Evolutionary conservation across 2,329 filamentous ascomycete genomes (phyloP).

Genomic region (Emergomyces africanus): DNA sequence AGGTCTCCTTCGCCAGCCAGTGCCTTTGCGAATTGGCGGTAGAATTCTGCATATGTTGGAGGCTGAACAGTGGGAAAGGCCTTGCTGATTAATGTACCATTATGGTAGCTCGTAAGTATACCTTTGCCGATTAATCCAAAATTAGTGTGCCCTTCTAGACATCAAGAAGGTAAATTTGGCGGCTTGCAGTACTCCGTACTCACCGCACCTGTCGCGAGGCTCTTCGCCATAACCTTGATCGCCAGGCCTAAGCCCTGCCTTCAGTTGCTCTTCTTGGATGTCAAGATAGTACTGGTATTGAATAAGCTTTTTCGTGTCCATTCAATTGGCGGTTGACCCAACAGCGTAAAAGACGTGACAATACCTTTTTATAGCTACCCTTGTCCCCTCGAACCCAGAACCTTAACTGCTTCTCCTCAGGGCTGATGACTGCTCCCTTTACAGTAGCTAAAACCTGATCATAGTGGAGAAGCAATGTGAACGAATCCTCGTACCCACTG

Average conservation of each 20-base stretch:
- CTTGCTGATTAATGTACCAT: conserved; percentile 39
- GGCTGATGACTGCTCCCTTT: conserved; percentile 56
- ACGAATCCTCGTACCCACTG: conserved; percentile 35
- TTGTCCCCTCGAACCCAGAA: conserved; percentile 67
- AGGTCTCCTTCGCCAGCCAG: conserved; percentile 40
- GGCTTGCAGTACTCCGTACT: neutral
- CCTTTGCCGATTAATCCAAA: conserved; percentile 12
- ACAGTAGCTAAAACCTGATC: conserved; percentile 50
- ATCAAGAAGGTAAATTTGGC: neutral
- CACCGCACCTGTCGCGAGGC: conserved; percentile 44
- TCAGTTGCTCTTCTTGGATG: conserved; percentile 62
- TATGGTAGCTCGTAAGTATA: conserved; percentile 42
- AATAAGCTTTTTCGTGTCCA: neutral
- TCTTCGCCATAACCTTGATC: conserved; percentile 56
- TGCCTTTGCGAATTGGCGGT: conserved; percentile 42
- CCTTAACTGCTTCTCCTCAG: conserved; percentile 55
- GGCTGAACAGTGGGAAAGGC: conserved; percentile 48
- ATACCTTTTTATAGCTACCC: conserved; percentile 60
- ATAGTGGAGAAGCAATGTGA: conserved; percentile 56
- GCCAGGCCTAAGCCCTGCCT: conserved; percentile 47
- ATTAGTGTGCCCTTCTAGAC: neutral
- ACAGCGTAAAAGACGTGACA: conserved; percentile 11
- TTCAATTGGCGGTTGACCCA: neutral
- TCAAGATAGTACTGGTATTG: conserved; percentile 44
- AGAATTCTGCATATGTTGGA: conserved; percentile 57